These are phyloP conservation scores for Coemansia sp. DNA, from an alignment of 192 early-diverging fungal genomes.

Conservation along the genomic window DNA sequence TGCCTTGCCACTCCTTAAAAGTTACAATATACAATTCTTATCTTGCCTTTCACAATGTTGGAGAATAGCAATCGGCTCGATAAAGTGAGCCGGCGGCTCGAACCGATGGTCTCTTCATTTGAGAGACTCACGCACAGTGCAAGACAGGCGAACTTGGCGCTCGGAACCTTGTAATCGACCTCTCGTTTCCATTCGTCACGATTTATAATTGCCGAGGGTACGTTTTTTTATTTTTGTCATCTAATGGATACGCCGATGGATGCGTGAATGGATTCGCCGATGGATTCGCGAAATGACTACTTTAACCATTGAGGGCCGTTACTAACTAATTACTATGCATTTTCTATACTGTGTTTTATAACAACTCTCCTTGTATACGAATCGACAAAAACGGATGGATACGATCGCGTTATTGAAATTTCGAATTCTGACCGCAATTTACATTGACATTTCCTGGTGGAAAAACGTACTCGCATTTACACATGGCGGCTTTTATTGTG, in stretches of 20 bases:
- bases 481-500: background rate
- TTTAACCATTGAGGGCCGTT: background rate
- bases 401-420: background rate
- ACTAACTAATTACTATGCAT: slow-evolving; percentile 3
- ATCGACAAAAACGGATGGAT: background rate
- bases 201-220: slow-evolving; percentile 7
- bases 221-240: background rate
- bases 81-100: background rate
- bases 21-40: background rate
- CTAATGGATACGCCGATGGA: slow-evolving; percentile 9
- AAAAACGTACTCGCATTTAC: background rate
- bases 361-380: background rate
- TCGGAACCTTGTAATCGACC: background rate
- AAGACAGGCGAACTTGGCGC: background rate
- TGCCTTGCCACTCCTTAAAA: background rate
- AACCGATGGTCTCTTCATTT: background rate
- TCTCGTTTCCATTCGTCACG: slow-evolving; percentile 2
- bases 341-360: background rate
- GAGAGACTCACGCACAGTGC: background rate
- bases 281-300: background rate
- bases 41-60: background rate
- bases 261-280: background rate
- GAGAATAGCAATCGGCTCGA: background rate
- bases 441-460: background rate
- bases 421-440: background rate